Conservation (phyloP, 768 basidiomycete genomes). For the Trametes sanguinea region DNA sequence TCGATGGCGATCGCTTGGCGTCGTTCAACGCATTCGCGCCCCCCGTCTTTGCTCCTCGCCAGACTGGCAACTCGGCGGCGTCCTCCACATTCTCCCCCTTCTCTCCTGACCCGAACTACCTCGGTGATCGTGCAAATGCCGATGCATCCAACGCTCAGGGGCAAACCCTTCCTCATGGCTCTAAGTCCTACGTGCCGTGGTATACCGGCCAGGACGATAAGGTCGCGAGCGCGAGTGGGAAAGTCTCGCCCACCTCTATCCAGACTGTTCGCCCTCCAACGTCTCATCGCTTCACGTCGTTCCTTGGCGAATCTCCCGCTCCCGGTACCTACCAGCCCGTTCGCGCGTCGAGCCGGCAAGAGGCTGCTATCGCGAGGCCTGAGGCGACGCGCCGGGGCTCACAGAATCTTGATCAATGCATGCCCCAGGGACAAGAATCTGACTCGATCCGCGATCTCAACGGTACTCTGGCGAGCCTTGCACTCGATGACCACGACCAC, state of each 20-base stretch:
- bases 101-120: slow-evolving; percentile 70
- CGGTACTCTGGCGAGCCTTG: slow-evolving; percentile 73
- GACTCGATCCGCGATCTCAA: slow-evolving; percentile 70
- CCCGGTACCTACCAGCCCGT: slow-evolving; percentile 27
- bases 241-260: slow-evolving; percentile 45
- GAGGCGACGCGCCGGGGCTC: slow-evolving; percentile 25
- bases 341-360: slow-evolving; percentile 43
- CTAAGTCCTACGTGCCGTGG: slow-evolving; percentile 53
- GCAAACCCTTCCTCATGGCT: slow-evolving; percentile 50
- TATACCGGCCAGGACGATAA: slow-evolving; percentile 49
- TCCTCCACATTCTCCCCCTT: slow-evolving; percentile 64
- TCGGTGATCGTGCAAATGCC: slow-evolving; percentile 39
- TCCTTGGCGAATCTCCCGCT: slow-evolving; percentile 46
- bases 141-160: slow-evolving; percentile 38
- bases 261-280: slow-evolving; percentile 41
- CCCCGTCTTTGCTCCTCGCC: slow-evolving; percentile 21
- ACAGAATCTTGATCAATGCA: slow-evolving; percentile 23
- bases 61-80: slow-evolving; percentile 14
- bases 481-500: slow-evolving; percentile 49
- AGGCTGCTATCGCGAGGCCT: slow-evolving; percentile 34
- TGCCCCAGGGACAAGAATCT: slow-evolving; percentile 38
- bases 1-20: slow-evolving; percentile 23
- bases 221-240: slow-evolving; percentile 34
- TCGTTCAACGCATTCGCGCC: slow-evolving; percentile 24
- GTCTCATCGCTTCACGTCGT: slow-evolving; percentile 47